Conservation (phyloP, 176 grass and related monocot genomes). For the Alloteropsis semialata region DNA sequence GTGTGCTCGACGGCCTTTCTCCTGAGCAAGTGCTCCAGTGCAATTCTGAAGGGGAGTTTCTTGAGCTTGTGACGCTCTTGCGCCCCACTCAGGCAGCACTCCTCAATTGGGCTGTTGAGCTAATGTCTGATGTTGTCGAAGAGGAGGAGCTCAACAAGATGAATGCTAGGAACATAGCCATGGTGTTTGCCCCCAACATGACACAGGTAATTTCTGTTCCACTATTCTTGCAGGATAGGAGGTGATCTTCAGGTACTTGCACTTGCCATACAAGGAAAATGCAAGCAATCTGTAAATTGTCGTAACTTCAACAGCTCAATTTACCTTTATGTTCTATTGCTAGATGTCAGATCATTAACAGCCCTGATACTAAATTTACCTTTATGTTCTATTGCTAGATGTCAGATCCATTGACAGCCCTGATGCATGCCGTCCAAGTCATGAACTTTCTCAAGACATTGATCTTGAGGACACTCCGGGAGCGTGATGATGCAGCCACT, state of each 20-base stretch:
- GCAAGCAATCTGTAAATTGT: neutral
- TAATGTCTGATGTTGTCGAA: constrained; percentile 90
- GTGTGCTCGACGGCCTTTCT: constrained; percentile 77
- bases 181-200: constrained; percentile 98
- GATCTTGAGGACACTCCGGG: constrained; percentile 77
- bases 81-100: constrained; percentile 64
- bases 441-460: constrained; percentile 96
- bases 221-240: neutral
- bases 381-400: constrained; percentile 63
- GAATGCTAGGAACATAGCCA: constrained; percentile 94
- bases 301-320: neutral
- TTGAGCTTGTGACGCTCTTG: constrained; percentile 63
- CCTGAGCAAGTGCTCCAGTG: constrained; percentile 79
- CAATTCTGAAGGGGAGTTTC: constrained; percentile 81
- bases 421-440: constrained; percentile 98
- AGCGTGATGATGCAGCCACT: constrained; percentile 52
- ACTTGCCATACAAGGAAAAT: neutral
- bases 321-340: constrained; percentile 31
- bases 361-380: constrained; percentile 57
- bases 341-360: constrained; percentile 99
- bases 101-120: constrained; percentile 80
- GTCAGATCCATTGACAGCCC: constrained; percentile 94
- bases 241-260: neutral
- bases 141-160: constrained; percentile 93
- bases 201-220: constrained; percentile 60